Percentiles rank a stretch among this genome's conserved stretches.
phyloP scores from a whole-genome alignment of 176 grass and related monocot genomes.

The Metroxylon sagu region DNA sequence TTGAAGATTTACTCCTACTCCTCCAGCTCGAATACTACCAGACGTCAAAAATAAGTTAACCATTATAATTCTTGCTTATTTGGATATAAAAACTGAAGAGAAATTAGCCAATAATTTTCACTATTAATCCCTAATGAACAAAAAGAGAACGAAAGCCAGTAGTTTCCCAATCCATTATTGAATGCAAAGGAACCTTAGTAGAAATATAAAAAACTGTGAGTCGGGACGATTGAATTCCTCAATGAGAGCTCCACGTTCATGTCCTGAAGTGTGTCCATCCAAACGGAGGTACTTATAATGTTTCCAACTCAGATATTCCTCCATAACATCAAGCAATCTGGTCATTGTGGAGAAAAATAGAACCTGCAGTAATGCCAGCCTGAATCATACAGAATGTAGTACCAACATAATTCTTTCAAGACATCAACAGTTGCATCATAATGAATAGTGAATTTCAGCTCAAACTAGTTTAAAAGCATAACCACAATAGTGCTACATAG shows the following conservation, averaged over 20 bases:
- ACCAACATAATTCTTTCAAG: background rate
- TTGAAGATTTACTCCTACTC: constrained; percentile 97
- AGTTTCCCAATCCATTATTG: no score
- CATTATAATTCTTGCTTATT: no score
- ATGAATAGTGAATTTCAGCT: no score
- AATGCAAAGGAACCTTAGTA: constrained; percentile 51
- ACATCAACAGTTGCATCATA: no score
- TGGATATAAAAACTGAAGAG: no score
- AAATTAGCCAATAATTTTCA: no score
- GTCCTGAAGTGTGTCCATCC: constrained; percentile 95
- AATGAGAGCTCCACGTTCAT: constrained; percentile 89
- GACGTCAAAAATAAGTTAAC: constrained; percentile 7
- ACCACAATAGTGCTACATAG: no score
- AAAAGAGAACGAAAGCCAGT: no score
- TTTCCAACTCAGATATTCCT: constrained; percentile 91
- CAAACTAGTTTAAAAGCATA: no score
- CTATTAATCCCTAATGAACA: no score
- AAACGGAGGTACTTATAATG: constrained; percentile 87
- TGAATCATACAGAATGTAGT: background rate
- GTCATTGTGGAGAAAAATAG: constrained; percentile 99
- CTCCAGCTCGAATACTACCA: constrained; percentile 90
- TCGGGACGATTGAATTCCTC: constrained; percentile 80
- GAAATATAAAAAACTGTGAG: constrained; percentile 87
- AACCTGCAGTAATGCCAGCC: constrained; percentile 37
- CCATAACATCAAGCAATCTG: constrained; percentile 99